Evolutionary conservation across 225 moss, liverwort and hornwort genomes (phyloP).

Genomic region (Rhytidiadelphus loreus): DNA sequence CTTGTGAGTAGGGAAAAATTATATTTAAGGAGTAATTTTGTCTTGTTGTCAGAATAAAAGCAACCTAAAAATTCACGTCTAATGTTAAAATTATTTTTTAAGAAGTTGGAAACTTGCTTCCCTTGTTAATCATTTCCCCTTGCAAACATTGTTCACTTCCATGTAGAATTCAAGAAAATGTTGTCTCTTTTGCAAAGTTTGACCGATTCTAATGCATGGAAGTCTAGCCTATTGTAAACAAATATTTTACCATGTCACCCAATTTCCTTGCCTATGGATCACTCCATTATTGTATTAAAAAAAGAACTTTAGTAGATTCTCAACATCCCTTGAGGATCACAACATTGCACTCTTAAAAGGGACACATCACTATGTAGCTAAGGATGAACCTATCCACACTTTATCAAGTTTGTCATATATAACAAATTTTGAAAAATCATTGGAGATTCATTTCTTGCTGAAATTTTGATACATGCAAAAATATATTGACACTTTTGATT

Average conservation of each 20-base stretch:
- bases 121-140: neutral
- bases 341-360: neutral
- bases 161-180: neutral
- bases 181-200: neutral
- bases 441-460: neutral
- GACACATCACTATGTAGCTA: neutral
- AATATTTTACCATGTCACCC: fast-evolving
- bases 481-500: neutral
- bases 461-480: neutral
- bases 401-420: neutral
- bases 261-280: fast-evolving
- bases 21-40: too few relatives aligned
- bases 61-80: neutral
- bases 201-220: fast-evolving
- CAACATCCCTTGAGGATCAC: fast-evolving
- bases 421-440: neutral
- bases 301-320: neutral
- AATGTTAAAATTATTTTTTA: neutral
- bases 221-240: neutral
- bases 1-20: too few relatives aligned
- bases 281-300: neutral
- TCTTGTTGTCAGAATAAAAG: neutral
- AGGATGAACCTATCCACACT: neutral
- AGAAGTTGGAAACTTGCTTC: fast-evolving
- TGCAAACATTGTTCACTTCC: neutral